A percentile compares a stretch with the other conserved stretches of the same genome.
Evolutionary conservation across 2,329 filamentous ascomycete genomes (phyloP).

Genomic region (Ophiocordyceps polyrhachis-furcata): DNA sequence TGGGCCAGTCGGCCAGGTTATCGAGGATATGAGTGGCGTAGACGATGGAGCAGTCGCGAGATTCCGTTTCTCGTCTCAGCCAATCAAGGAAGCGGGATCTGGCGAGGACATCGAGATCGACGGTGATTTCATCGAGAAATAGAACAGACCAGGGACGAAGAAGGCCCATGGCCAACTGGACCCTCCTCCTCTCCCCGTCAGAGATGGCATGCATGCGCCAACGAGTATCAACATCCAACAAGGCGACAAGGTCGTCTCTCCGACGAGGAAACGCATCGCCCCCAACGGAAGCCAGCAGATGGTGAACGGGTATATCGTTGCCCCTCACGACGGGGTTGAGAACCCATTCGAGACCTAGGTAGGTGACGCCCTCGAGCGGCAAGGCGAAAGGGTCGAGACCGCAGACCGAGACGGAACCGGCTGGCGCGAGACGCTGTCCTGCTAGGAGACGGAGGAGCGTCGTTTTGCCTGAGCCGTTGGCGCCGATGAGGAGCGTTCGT

Average conservation of each 20-base stretch:
- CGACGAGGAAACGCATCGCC: constrained; percentile 67
- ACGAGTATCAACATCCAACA: constrained; percentile 76
- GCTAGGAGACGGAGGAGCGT: constrained; percentile 87
- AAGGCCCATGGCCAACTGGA: constrained; percentile 92
- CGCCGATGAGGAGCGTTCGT: constrained; percentile 81
- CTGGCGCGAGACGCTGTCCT: constrained; percentile 81
- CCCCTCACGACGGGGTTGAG: constrained; percentile 80
- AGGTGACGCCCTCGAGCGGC: constrained; percentile 82
- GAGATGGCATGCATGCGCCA: constrained; percentile 96
- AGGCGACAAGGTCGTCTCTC: constrained; percentile 67
- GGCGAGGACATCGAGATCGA: constrained; percentile 79
- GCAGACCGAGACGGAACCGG: constrained; percentile 53
- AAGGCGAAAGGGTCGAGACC: constrained; percentile 85
- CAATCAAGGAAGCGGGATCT: constrained; percentile 73
- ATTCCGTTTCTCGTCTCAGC: constrained; percentile 72
- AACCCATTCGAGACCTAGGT: constrained; percentile 95
- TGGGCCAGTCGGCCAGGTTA: constrained; percentile 87
- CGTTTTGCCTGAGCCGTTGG: constrained; percentile 94
- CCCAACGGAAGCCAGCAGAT: constrained; percentile 70
- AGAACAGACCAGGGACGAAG: constrained; percentile 81
- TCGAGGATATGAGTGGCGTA: constrained; percentile 97
- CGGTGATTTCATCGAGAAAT: constrained; percentile 88
- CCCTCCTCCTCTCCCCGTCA: constrained; percentile 77
- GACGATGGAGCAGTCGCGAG: constrained; percentile 70
- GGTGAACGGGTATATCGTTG: constrained; percentile 79